Percentiles rank a stretch among this genome's conserved stretches.
phyloP scores from a whole-genome alignment of 805 yeast genomes.

The Suhomyces pyralidae region DNA sequence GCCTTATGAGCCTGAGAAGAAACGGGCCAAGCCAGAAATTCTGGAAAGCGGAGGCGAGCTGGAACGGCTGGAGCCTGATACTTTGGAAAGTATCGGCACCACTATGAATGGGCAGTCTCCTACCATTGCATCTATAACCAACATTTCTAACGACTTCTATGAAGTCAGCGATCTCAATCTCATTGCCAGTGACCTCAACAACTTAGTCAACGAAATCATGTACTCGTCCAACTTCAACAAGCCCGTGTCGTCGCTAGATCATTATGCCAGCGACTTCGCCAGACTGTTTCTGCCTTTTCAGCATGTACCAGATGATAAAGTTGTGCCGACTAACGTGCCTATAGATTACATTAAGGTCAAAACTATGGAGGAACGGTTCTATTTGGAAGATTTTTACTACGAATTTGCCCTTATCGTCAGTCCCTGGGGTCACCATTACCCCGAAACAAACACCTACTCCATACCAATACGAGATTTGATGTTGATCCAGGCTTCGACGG shows the following conservation, averaged over 20 bases:
- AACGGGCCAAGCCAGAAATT: neutral
- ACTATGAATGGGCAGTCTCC: neutral
- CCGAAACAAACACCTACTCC: conserved; percentile 19
- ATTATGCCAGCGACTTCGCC: conserved; percentile 1
- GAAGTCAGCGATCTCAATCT: conserved; percentile 29
- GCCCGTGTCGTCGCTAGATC: neutral
- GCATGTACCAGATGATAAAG: neutral
- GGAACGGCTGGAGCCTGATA: neutral
- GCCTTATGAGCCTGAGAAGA: conserved; percentile 3
- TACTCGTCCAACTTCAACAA: conserved; percentile 21
- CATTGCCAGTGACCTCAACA: conserved; percentile 37
- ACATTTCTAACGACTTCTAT: conserved; percentile 6
- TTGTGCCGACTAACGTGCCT: conserved; percentile 25
- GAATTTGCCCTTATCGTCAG: conserved; percentile 33
- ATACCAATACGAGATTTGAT: conserved; percentile 62
- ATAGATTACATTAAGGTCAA: conserved; percentile 22
- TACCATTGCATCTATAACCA: neutral
- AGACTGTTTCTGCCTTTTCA: neutral
- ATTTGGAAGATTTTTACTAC: conserved; percentile 33
- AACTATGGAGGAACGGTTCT: conserved; percentile 25
- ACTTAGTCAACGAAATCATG: conserved; percentile 36
- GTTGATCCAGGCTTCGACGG: conserved; percentile 53
- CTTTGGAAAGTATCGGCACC: neutral
- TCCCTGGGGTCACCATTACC: conserved; percentile 34
- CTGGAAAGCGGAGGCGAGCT: neutral